Evolutionary conservation across 805 yeast genomes (phyloP), one percentile per base, ranked within the genome.

Genomic region (Kockiozyma suomiensis): DNA sequence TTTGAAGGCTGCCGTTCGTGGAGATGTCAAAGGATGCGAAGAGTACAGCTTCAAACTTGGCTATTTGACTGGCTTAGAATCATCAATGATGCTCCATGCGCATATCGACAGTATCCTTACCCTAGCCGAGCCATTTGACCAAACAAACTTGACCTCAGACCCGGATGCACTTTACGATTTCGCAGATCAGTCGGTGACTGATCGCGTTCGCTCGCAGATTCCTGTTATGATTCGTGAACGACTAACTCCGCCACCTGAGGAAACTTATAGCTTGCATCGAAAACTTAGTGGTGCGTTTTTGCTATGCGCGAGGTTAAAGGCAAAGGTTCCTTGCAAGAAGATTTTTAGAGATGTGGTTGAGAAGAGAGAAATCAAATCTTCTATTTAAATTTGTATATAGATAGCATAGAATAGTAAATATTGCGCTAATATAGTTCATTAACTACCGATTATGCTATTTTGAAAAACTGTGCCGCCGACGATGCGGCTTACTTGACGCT

Each of bases 231-330:
- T 94, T 62, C 83, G 86, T 62, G 97, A 94, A 74, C 83, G 99
- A 67, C 78, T 94, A 62, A 84, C 97, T 2, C 97, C 99, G 2
- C 99, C 99, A 13, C 99, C 99, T 1, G 98, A 94, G 70, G 99
- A 94, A 74, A 94, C 99, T 0, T 94, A 94, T 73, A 88, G 96
- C n/a, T 78, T 94, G 68, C 99, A 94, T 75, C 81, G 99, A 69
- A 94, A 94, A 71, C 84, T 94, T 70, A 88, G 96, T 71, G 99
- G 99, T 10, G 96, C 94, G 1, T 94, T 88, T 71, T 78, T 94
- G 62, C 78, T 94, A 56, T 93, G 98, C 76, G 88, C 98, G 2
- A 82, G 89, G 68, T 79, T 94, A 74, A 78, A 83, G 42, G 97
- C 98, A 1, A 78, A 80, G 12, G 93, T 94, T 37, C 96, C 92